Conservation (phyloP, 2,329 filamentous ascomycete genomes). For the Xylariaceae sp. region DNA sequence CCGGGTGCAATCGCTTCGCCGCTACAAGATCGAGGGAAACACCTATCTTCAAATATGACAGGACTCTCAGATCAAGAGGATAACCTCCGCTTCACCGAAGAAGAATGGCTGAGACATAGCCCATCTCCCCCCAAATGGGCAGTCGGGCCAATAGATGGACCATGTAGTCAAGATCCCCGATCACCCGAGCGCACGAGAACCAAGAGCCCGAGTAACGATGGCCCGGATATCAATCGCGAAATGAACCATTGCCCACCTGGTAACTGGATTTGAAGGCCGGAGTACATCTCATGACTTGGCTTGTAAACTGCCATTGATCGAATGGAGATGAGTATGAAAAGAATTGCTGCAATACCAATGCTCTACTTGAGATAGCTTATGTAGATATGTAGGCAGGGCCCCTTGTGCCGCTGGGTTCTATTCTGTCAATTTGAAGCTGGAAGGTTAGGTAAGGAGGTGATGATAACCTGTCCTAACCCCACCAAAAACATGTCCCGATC, state of each 20-base stretch:
- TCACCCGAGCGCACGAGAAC: not conserved
- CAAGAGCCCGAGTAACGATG: not conserved
- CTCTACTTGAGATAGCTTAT: no score
- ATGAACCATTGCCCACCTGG: constrained; percentile 14
- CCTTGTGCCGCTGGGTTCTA: no score
- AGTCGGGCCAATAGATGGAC: constrained; percentile 19
- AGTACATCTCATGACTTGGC: no score
- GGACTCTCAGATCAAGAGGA: no score
- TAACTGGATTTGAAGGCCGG: constrained; percentile 24
- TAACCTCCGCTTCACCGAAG: constrained; percentile 25
- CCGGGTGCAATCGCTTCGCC: constrained; percentile 18
- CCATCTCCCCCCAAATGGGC: constrained; percentile 24
- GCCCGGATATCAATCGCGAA: not conserved
- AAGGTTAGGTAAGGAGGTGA: no score
- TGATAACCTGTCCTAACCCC: no score
- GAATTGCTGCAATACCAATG: no score
- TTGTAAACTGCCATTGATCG: no score
- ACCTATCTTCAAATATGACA: constrained; percentile 5
- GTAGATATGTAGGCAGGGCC: no score
- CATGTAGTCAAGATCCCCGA: constrained; percentile 11
- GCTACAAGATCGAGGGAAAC: constrained; percentile 6
- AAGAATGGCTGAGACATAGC: constrained; percentile 30
- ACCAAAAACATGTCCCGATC: no score
- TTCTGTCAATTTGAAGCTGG: no score
- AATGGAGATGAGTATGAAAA: no score